Evolutionary conservation across 2,329 filamentous ascomycete species (phyloP), one percentile per base, ranked within the genome.

Genomic region (Arthrobotrys conoides): DNA sequence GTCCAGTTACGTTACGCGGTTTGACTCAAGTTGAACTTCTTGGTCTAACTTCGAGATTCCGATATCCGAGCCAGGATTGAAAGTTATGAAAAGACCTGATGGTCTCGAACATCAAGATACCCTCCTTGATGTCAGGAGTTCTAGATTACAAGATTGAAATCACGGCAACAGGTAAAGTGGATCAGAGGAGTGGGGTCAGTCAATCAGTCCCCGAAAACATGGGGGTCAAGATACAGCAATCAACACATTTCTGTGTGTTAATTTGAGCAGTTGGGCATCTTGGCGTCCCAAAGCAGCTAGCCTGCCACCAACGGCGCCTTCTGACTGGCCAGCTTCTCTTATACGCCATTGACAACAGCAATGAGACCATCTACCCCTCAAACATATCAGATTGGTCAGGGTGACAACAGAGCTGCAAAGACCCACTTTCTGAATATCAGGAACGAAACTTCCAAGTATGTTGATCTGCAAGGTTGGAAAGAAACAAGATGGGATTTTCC

Each of bases 301-400:
- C 53, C 18, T 22, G n/a, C 5, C 38, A 18, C 30, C 10, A 9
- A 38, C 16, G 6, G 67, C 30, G 33, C 46, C 53, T 30, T 71
- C 44, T 78, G 67, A 22, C 22, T 78, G 73, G 73, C 48, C 55
- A 55, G 68, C 24, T n/a, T n/a, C 3, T 46, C 44, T 27, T 68
- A 44, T 46, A 59, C 72, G 59, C 72, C 65, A 76, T 76, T 59
- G 27, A 18, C 36, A 44, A 59, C 41, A n/a, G 24, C 59, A 27
- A 76, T 76, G 72, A 76, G 72, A 70, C 72, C 66, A 76, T 76
- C 20, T 44, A 51, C 38, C 59, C 64, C 64, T 75, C 71, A 48
- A 41, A 53, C 44, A 48, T 48, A 55, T 55, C 53, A 65, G 12
- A 46, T 53, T 61, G 18, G 41, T 20, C 30, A 18, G 46, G 55